Evolutionary conservation across 2,329 filamentous ascomycete species (phyloP).

Genomic region (Leptographium procerum): DNA sequence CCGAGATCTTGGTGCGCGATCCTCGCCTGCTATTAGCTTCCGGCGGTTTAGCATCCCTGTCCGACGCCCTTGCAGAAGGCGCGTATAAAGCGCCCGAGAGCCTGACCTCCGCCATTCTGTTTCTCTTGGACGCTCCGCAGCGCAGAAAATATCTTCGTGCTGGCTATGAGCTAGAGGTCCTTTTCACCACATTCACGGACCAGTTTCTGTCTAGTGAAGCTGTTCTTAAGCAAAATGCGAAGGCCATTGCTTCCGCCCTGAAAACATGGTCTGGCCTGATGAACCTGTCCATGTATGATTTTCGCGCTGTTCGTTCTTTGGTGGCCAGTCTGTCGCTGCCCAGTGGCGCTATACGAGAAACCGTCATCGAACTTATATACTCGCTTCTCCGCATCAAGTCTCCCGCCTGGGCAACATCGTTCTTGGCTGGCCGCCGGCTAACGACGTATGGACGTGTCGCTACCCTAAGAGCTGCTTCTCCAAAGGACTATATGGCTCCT

Average conservation of each 20-base stretch:
- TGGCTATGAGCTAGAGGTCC: conserved; percentile 77
- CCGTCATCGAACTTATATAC: conserved; percentile 81
- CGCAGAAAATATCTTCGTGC: conserved; percentile 73
- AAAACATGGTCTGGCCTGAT: conserved; percentile 92
- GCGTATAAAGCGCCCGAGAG: conserved; percentile 89
- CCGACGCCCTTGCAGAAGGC: conserved; percentile 84
- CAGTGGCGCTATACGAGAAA: conserved; percentile 49
- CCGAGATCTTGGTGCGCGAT: conserved; percentile 81
- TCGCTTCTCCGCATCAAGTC: conserved; percentile 76
- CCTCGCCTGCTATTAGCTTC: conserved; percentile 70
- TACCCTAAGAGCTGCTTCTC: conserved; percentile 57
- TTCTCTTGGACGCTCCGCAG: conserved; percentile 74
- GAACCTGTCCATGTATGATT: conserved; percentile 77
- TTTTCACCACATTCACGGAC: conserved; percentile 90
- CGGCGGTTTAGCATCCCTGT: conserved; percentile 74
- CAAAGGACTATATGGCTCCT: conserved; percentile 33
- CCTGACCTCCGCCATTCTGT: conserved; percentile 75
- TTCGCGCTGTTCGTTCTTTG: conserved; percentile 72
- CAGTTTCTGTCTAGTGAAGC: conserved; percentile 49
- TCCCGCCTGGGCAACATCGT: conserved; percentile 89
- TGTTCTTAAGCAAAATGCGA: conserved; percentile 72
- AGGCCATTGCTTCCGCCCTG: conserved; percentile 81
- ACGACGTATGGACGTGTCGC: conserved; percentile 95
- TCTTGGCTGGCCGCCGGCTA: conserved; percentile 79
- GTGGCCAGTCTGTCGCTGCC: conserved; percentile 51